phyloP scores from a whole-genome alignment of 441 rosid genomes.

The Gossypium trilobum region DNA sequence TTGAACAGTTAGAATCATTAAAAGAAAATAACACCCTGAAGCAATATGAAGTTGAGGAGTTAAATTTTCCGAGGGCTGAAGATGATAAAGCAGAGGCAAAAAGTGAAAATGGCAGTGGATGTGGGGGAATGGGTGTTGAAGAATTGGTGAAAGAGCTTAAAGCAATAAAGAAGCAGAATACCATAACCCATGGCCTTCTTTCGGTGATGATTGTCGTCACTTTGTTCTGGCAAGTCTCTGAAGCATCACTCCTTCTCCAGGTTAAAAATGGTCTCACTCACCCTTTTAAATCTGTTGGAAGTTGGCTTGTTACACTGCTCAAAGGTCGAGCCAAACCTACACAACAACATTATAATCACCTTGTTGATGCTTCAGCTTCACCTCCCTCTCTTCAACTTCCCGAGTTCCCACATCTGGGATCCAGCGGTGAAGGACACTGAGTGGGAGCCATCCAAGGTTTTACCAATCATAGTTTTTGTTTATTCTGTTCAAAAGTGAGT shows the following conservation, averaged over 20 bases:
- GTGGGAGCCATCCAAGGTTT: neutral
- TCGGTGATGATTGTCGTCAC: slow-evolving; percentile 59
- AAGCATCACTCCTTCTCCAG: slow-evolving; percentile 49
- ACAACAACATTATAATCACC: neutral
- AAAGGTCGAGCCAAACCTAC: slow-evolving; percentile 17
- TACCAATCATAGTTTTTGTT: neutral
- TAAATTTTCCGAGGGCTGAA: neutral
- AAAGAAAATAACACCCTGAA: slow-evolving; percentile 16
- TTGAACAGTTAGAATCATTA: slow-evolving; percentile 35
- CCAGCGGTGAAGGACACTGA: slow-evolving; percentile 15
- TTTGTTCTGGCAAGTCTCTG: slow-evolving; percentile 74
- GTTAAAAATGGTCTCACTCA: slow-evolving; percentile 46
- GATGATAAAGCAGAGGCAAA: slow-evolving; percentile 10
- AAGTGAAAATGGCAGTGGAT: slow-evolving; percentile 6
- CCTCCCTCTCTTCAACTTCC: slow-evolving; percentile 32
- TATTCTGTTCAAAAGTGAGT: no score
- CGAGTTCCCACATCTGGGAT: slow-evolving; percentile 27
- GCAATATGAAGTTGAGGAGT: slow-evolving; percentile 11
- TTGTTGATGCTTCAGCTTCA: slow-evolving; percentile 10
- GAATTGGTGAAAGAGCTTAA: slow-evolving; percentile 52
- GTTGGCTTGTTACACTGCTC: slow-evolving; percentile 28
- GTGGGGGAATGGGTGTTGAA: slow-evolving; percentile 19
- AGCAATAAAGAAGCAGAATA: slow-evolving; percentile 58
- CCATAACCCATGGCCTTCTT: slow-evolving; percentile 57
- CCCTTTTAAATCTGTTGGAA: slow-evolving; percentile 51